These are phyloP conservation scores for Scorias spongiosa DNA, from an alignment of 2,329 filamentous ascomycete genomes.

Conservation along the genomic window DNA sequence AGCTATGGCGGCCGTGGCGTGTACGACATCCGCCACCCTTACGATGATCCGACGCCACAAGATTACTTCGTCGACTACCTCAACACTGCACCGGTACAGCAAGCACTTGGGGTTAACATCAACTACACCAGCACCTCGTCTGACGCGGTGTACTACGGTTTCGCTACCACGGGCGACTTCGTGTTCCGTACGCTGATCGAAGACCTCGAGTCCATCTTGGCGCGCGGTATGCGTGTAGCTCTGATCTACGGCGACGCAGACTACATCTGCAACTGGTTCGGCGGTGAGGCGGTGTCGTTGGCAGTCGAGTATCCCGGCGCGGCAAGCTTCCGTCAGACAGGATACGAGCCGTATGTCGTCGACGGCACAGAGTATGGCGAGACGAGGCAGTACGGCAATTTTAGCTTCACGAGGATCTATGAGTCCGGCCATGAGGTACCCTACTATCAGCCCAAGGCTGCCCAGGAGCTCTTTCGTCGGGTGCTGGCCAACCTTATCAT, in stretches of 20 bases:
- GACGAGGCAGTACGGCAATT: constrained; percentile 42
- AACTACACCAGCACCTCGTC: constrained; percentile 6
- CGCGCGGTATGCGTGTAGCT: constrained; percentile 23
- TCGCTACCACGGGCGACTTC: constrained; percentile 43
- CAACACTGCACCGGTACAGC: constrained; percentile 41
- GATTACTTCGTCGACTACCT: constrained; percentile 48
- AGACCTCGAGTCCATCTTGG: constrained; percentile 27
- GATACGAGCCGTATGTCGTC: constrained; percentile 21
- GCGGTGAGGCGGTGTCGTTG: constrained; percentile 23
- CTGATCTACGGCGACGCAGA: constrained; percentile 28
- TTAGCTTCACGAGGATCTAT: constrained; percentile 21
- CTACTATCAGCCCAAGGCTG: constrained; percentile 14
- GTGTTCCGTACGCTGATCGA: constrained; percentile 43
- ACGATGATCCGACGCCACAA: constrained; percentile 45
- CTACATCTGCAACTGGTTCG: constrained; percentile 28
- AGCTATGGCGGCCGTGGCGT: constrained; percentile 36
- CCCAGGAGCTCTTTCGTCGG: constrained; percentile 22
- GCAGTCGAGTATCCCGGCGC: constrained; percentile 23
- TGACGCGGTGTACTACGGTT: constrained; percentile 24
- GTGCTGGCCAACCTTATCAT: constrained; percentile 22
- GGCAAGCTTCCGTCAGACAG: constrained; percentile 13
- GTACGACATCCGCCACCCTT: constrained; percentile 46
- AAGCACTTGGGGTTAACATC: constrained; percentile 36
- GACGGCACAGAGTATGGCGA: constrained; percentile 15
- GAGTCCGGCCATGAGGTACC: constrained; percentile 28